Conservation (phyloP, 2,329 filamentous ascomycete genomes). For the Microdochium trichocladiopsis region DNA sequence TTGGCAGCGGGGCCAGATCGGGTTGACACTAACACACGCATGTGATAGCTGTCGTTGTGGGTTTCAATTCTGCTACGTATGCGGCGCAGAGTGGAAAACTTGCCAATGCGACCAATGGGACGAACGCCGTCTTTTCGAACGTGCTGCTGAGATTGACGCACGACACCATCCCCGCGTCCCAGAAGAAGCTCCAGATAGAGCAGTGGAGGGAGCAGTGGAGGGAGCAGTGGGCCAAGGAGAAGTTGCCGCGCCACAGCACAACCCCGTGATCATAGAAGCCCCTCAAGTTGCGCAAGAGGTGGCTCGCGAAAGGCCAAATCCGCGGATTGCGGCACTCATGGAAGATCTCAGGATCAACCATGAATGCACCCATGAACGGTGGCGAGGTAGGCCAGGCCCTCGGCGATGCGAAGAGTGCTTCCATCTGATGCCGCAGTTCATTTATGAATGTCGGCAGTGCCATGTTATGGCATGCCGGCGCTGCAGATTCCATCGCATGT, state of each 20-base stretch:
- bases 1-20: background rate
- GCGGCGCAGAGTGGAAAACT: slow-evolving; percentile 31
- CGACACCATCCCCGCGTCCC: too few species aligned
- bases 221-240: too few species aligned
- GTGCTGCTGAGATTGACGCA: slow-evolving; percentile 23
- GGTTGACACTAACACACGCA: background rate
- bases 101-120: slow-evolving; percentile 31
- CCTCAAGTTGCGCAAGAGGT: background rate
- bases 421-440: slow-evolving; percentile 26
- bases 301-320: too few species aligned
- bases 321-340: slow-evolving; percentile 11
- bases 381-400: slow-evolving; percentile 16
- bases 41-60: slow-evolving; percentile 35
- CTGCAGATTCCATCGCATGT: slow-evolving; percentile 37
- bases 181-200: too few species aligned
- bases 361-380: slow-evolving; percentile 28
- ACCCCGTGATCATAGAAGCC: background rate
- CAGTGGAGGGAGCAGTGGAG: too few species aligned
- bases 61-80: slow-evolving; percentile 42
- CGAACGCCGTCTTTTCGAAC: slow-evolving; percentile 22
- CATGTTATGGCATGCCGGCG: slow-evolving; percentile 34
- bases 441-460: slow-evolving; percentile 40
- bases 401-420: slow-evolving; percentile 13
- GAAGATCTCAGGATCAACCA: slow-evolving; percentile 26
- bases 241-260: too few species aligned